Base-by-base conservation (phyloP, 2,329 filamentous ascomycete genomes). In the Colletotrichum horii region DNA sequence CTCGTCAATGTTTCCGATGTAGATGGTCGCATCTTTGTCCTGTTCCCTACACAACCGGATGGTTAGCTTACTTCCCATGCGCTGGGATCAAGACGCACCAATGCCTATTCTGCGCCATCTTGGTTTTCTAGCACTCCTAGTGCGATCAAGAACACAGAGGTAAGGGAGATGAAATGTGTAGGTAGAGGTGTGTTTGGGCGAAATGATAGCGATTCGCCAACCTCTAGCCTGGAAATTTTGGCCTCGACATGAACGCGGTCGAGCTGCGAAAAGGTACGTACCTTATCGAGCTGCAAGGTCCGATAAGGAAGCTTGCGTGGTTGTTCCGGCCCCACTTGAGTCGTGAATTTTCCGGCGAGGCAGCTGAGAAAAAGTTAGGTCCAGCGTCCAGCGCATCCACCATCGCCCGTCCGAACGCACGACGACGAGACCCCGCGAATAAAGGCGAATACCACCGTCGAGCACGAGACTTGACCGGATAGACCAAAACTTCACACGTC, bases 1-100 rank as follows among this genome's bases (percentile, higher is more conserved):
- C 89, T 99, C 97, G 88, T 99, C 97, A 82, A 99, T 95, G 85
- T 98, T 98, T 83, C 97, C 97, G 80, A 98, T 95, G 85, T 99
- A 99, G 84, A 98, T 95, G 56, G 97, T 98, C 80, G 96, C 96
- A 87, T 98, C 96, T 86, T 98, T 98, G 86, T 98, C 96, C 89
- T 98, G 96, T 84, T 98, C 95, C 95, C 94, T 96, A 79, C 58
- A 34, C 58, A 22, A n/a, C 70, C 67, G 77, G 62, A 80, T 77
- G 82, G 80, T 81, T 77, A 83, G 78, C 4, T 30, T 62, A 65
- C 69, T 36, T 36, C 34, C 58, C 19, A 26, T 28, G 43, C 58
- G 30, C 22, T 52, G 70, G 55, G 60, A 36, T 60, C 62, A 66
- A 43, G 61, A 70, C 88, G 79, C 89, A 94, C 94, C 94, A 97